Conservation (phyloP, 306 rosid genomes). For the Trifolium subterraneum region DNA sequence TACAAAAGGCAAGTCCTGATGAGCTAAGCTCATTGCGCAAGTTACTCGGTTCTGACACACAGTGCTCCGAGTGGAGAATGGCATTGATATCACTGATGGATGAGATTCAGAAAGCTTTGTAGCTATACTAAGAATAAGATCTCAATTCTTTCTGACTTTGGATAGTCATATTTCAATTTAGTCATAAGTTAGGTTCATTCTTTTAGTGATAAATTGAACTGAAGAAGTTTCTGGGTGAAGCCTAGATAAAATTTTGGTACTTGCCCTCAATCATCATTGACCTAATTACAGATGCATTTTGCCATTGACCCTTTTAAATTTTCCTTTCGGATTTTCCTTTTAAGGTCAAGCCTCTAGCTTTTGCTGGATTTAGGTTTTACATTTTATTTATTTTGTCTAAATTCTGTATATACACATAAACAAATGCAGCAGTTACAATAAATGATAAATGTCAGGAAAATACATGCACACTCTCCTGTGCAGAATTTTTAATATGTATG, state of each 20-base stretch:
- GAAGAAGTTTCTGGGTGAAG: conserved; percentile 49
- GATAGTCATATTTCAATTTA: conserved; percentile 47
- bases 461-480: conserved; percentile 12
- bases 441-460: conserved; percentile 26
- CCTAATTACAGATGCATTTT: conserved; percentile 40
- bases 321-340: conserved; percentile 30
- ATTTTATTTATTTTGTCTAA: conserved; percentile 33
- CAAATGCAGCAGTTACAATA: conserved; percentile 37
- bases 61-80: conserved; percentile 50
- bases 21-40: conserved; percentile 63
- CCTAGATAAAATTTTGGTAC: conserved; percentile 41
- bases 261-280: conserved; percentile 45
- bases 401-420: conserved; percentile 41
- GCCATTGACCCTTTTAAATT: conserved; percentile 44
- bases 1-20: conserved; percentile 56
- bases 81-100: conserved; percentile 56
- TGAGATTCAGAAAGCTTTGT: conserved; percentile 54
- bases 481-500: conserved; percentile 19
- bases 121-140: conserved; percentile 55
- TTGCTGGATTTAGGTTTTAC: conserved; percentile 37
- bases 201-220: conserved; percentile 48
- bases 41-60: conserved; percentile 54
- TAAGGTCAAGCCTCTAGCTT: conserved; percentile 36
- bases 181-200: conserved; percentile 59
- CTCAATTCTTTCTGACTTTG: conserved; percentile 57